A percentile compares a stretch with the other conserved stretches of the same genome.
Conservation (phyloP, 345 rosid species). For the Rhodamnia rubescens region DNA sequence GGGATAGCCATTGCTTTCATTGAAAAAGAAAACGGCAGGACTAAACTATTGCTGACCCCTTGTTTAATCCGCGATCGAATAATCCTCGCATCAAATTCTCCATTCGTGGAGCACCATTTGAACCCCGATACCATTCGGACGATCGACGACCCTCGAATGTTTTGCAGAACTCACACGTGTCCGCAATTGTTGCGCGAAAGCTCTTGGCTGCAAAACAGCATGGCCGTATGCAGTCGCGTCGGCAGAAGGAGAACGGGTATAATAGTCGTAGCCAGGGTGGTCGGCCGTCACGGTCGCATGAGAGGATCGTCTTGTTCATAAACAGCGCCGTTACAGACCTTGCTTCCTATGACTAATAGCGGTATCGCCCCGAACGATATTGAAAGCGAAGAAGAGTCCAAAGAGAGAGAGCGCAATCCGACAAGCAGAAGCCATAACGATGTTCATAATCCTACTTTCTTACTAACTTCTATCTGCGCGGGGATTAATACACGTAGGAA, state of each 20-base stretch:
- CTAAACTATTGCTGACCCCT: not conserved
- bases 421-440: no score
- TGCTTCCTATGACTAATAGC: not conserved
- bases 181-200: no score
- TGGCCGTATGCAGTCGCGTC: not conserved
- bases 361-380: not conserved
- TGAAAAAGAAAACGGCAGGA: not conserved
- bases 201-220: not conserved
- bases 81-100: not conserved
- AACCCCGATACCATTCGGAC: not conserved
- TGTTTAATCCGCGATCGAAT: not conserved
- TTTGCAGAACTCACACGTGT: no score
- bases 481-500: no score
- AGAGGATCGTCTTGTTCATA: not conserved
- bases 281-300: not conserved
- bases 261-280: not conserved
- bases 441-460: no score
- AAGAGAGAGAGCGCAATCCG: not conserved
- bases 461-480: no score
- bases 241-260: not conserved
- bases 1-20: not conserved
- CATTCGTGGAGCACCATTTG: not conserved
- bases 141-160: no score
- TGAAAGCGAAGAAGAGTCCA: no score
- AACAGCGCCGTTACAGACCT: not conserved